Conservation (phyloP, 169 alveolate species). For the Eimeria necatrix region DNA sequence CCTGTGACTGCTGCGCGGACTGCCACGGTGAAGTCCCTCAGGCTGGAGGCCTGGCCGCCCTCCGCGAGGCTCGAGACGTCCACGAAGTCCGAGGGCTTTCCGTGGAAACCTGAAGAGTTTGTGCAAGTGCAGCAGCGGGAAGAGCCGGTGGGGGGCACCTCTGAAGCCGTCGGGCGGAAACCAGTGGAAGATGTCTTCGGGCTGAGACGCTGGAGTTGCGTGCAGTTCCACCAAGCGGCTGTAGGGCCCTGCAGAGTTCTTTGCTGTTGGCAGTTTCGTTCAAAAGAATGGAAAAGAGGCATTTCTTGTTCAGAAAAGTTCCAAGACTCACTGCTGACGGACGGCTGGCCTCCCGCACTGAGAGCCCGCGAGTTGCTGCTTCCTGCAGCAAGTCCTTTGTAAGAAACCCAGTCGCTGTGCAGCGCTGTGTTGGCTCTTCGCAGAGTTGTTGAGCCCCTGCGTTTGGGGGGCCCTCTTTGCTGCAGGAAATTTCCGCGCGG, state of each 20-base stretch:
- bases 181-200: constrained; percentile 79
- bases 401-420: background rate
- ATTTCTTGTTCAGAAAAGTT: background rate
- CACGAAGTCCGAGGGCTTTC: constrained; percentile 83
- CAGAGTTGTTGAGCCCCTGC: background rate
- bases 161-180: constrained; percentile 70
- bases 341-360: too few relatives aligned
- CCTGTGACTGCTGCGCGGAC: constrained; percentile 85
- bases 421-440: background rate
- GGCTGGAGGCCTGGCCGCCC: constrained; percentile 74
- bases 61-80: constrained; percentile 84
- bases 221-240: background rate
- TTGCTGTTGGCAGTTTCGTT: background rate
- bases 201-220: constrained; percentile 7
- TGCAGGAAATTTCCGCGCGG: background rate
- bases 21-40: constrained; percentile 84
- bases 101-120: constrained; percentile 83
- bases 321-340: too few relatives aligned
- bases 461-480: background rate
- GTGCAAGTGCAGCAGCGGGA: background rate
- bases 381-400: too few relatives aligned
- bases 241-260: background rate
- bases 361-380: too few relatives aligned
- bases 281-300: background rate
- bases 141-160: background rate